Percentiles rank a stretch among this genome's conserved stretches.
phyloP scores from a whole-genome alignment of 2,329 filamentous ascomycete species.

The Neonectria faginata region DNA sequence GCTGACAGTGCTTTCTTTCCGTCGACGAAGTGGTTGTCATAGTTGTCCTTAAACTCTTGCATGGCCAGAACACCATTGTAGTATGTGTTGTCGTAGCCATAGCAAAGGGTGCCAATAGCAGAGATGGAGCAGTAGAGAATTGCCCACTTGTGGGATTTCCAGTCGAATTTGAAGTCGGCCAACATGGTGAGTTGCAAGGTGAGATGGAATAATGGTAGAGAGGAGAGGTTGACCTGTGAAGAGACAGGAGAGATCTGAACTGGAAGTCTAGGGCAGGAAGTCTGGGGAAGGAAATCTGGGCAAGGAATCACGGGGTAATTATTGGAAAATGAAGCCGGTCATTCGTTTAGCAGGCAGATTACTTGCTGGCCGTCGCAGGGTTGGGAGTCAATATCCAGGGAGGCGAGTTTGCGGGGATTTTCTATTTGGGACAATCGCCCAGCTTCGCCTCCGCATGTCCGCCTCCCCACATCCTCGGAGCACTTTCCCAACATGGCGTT shows the following conservation, averaged over 20 bases:
- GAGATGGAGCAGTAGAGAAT: slow-evolving; percentile 13
- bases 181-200: slow-evolving; percentile 3
- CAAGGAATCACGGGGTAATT: background rate
- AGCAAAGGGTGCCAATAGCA: slow-evolving; percentile 15
- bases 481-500: background rate
- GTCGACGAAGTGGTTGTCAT: slow-evolving; percentile 33
- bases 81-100: slow-evolving; percentile 35
- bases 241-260: background rate
- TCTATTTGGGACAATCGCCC: background rate
- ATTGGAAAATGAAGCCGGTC: background rate
- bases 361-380: background rate
- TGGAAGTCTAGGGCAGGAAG: background rate
- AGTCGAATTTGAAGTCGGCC: background rate
- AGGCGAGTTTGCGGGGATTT: background rate
- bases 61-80: slow-evolving; percentile 46
- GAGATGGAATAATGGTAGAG: background rate
- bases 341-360: background rate
- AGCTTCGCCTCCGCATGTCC: background rate
- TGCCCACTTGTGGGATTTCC: slow-evolving; percentile 10
- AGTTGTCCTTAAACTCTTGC: slow-evolving; percentile 45
- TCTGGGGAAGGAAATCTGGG: too few species aligned
- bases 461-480: background rate
- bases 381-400: background rate
- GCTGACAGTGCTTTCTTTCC: slow-evolving; percentile 39
- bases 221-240: background rate